Percentiles rank a stretch among this genome's conserved stretches.
Evolutionary conservation across 140 eudicot genomes (phyloP).

Genomic region (Oenanthe javanica): DNA sequence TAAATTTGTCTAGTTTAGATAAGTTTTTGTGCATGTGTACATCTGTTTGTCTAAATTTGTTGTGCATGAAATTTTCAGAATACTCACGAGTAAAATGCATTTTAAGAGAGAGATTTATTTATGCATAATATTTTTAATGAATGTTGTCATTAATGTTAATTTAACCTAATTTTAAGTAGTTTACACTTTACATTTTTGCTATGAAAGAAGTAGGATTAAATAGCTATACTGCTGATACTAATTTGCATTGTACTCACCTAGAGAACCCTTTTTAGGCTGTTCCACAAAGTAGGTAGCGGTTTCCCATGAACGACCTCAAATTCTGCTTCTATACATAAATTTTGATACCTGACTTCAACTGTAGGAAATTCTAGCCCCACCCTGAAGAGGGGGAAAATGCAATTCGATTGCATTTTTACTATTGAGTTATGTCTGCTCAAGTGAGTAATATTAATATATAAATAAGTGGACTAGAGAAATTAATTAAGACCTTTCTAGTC

Average conservation of each 20-base stretch:
- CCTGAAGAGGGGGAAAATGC: neutral
- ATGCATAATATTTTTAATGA: neutral
- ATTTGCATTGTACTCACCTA: constrained; percentile 1
- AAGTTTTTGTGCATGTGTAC: neutral
- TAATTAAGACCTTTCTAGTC: constrained; percentile 1
- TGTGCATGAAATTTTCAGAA: neutral
- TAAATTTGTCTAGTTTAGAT: neutral
- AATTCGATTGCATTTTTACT: neutral
- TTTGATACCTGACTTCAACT: constrained; percentile 13
- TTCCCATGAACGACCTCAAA: constrained; percentile 13
- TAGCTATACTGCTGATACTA: neutral
- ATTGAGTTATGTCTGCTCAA: constrained; percentile 47
- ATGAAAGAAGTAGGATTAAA: neutral
- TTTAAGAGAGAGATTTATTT: neutral
- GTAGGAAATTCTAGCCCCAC: constrained; percentile 12
- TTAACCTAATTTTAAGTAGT: neutral
- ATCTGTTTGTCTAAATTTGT: neutral
- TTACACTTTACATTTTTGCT: neutral
- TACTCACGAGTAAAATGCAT: neutral
- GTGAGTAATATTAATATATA: constrained; percentile 37
- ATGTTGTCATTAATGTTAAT: neutral
- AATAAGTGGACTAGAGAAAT: constrained; percentile 4
- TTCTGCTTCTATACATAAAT: constrained; percentile 14
- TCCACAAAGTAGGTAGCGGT: constrained; percentile 12
- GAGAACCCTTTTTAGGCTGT: neutral